Conservation (phyloP, 2,329 filamentous ascomycete species). For the Calonectria crousiana region DNA sequence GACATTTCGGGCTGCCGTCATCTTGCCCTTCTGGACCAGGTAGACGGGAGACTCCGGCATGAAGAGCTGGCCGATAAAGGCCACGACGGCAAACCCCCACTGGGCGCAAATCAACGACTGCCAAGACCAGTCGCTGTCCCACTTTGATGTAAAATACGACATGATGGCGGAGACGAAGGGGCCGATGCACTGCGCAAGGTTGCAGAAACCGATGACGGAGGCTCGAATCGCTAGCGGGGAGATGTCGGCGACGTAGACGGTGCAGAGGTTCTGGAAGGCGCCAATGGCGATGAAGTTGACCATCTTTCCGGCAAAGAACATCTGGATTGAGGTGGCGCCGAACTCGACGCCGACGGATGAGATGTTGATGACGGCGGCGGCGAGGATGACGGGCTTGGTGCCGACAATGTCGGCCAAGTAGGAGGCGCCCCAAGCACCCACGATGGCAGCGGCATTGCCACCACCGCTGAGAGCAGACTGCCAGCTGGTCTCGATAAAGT, state of each 20-base stretch:
- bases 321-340: constrained; percentile 43
- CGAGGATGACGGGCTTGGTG: constrained; percentile 39
- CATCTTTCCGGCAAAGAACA: constrained; percentile 48
- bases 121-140: constrained; percentile 55
- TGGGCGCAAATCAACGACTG: constrained; percentile 55
- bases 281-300: constrained; percentile 49
- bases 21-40: constrained; percentile 56
- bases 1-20: constrained; percentile 56
- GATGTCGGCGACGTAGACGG: constrained; percentile 54
- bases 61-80: constrained; percentile 47
- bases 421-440: constrained; percentile 40
- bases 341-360: constrained; percentile 47
- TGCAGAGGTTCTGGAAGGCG: constrained; percentile 52
- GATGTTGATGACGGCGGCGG: constrained; percentile 40
- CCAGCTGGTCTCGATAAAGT: constrained; percentile 45
- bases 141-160: constrained; percentile 51
- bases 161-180: constrained; percentile 55
- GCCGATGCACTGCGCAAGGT: constrained; percentile 55
- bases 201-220: constrained; percentile 51
- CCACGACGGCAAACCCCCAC: constrained; percentile 54
- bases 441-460: constrained; percentile 39
- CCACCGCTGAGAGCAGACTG: constrained; percentile 45
- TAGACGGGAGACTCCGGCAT: constrained; percentile 66
- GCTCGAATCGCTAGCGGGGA: constrained; percentile 54
- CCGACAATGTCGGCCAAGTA: constrained; percentile 43